Conservation (phyloP, 139 green algal genomes). For the Chlamydomonas sphaeroides region DNA sequence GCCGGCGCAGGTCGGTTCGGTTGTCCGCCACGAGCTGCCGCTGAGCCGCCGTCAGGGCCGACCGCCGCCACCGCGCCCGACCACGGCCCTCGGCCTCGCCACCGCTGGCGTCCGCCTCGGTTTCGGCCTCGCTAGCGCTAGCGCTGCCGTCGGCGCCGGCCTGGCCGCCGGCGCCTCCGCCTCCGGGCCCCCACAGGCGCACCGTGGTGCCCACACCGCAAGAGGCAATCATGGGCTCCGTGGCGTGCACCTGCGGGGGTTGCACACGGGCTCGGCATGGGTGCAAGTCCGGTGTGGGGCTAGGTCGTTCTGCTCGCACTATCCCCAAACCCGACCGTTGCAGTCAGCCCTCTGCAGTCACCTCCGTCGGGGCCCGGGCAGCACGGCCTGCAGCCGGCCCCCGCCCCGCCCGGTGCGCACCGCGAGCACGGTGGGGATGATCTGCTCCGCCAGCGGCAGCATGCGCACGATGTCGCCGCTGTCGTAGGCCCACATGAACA, state of each 20-base stretch:
- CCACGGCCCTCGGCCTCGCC: background rate
- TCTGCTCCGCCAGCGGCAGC: constrained; percentile 3
- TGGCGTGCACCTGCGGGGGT: constrained; percentile 58
- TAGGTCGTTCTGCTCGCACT: no score
- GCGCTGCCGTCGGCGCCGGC: background rate
- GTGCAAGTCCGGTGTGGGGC: background rate
- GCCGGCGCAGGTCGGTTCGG: constrained; percentile 4
- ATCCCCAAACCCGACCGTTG: no score
- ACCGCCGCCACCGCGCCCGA: background rate
- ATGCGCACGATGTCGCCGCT: constrained; percentile 43
- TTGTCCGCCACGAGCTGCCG: constrained; percentile 4
- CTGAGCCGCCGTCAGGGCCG: background rate
- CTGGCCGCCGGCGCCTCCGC: background rate
- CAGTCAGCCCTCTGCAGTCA: no score
- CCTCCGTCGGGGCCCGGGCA: no score
- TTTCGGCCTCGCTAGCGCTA: background rate
- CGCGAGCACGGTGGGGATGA: constrained; percentile 19
- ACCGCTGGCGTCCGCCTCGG: background rate
- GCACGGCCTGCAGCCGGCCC: no score
- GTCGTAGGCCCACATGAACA: constrained; percentile 72
- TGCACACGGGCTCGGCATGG: no score
- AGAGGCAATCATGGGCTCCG: constrained; percentile 59
- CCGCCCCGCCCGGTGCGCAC: background rate
- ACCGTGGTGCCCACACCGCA: constrained; percentile 54
- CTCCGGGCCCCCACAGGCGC: constrained; percentile 61